Conservation (phyloP, 805 yeast species). For the Wickerhamomyces rabaulensis region DNA sequence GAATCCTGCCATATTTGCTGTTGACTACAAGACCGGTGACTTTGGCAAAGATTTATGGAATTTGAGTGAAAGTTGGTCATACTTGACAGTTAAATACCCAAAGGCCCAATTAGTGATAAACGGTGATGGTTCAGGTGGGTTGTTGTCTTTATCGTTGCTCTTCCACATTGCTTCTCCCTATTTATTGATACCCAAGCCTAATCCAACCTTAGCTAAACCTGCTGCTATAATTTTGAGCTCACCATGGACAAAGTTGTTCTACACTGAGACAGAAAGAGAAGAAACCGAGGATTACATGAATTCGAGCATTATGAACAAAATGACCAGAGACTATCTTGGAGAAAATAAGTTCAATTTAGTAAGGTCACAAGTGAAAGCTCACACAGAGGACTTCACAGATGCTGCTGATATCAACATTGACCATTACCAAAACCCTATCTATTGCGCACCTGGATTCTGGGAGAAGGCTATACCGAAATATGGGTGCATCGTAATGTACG, state of each 20-base stretch:
- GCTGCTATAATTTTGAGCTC: slow-evolving; percentile 28
- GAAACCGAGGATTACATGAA: slow-evolving; percentile 5
- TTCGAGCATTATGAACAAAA: background rate
- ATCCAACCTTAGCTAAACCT: slow-evolving; percentile 18
- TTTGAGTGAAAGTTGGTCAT: slow-evolving; percentile 28
- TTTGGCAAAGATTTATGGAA: slow-evolving; percentile 25
- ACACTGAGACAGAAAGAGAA: background rate
- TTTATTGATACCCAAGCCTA: slow-evolving; percentile 3
- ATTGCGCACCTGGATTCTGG: slow-evolving; percentile 33
- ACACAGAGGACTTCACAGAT: background rate
- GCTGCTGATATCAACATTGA: background rate
- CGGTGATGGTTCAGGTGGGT: slow-evolving; percentile 49
- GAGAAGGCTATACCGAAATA: slow-evolving; percentile 32
- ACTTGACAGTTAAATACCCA: slow-evolving; percentile 20
- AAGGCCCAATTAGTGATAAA: slow-evolving; percentile 28
- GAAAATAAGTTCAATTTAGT: background rate
- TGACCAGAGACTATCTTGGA: background rate
- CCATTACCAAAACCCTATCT: slow-evolving; percentile 26
- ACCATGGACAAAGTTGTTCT: slow-evolving; percentile 23
- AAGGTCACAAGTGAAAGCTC: background rate
- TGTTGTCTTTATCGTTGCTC: slow-evolving; percentile 32
- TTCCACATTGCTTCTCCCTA: slow-evolving; percentile 33
- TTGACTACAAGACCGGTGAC: slow-evolving; percentile 22
- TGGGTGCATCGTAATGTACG: slow-evolving; percentile 39
- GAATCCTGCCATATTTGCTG: slow-evolving; percentile 40